Base-by-base conservation (phyloP, 306 rosid species). In the Begonia loranthoides region DNA sequence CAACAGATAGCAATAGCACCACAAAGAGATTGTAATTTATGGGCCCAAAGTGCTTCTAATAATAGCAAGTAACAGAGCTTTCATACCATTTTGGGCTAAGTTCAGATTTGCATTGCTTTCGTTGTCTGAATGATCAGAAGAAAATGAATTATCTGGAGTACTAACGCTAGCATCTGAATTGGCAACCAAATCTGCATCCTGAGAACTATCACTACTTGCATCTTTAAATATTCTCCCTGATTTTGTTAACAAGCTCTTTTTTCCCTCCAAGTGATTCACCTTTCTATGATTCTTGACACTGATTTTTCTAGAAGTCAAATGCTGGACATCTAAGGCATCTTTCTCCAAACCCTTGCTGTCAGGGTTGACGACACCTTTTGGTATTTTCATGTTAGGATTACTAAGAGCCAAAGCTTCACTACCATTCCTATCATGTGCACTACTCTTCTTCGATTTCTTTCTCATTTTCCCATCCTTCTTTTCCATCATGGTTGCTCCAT, bases 41-140 rank as follows among this genome's bases (percentile, higher is more conserved):
- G 9, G 36, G 36, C 36, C 36, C 36, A 7, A 28, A 28, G 5
- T 5, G 36, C 36, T 28, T 28, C 36, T 28, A 28, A 7, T 28
- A 8, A 8, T 7, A 28, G 36, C 9, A 28, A 28, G 36, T 28
- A 28, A 28, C 36, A 28, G 9, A 28, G 36, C 13, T 57, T 9
- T 54, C 64, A 57, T 74, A 65, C 80, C 76, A 49, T 39, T 54
- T 49, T 21, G 60, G 19, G 62, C 67, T 41, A 72, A 61, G 60
- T 52, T 59, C 65, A 54, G 53, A 66, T 64, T 80, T 59, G 80
- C 62, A 49, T 76, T 78, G 71, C 80, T 80, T 63, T 75, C 79
- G 56, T 68, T 87, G 17, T 82, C 97, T 19, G 90, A 76, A 68
- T 50, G 79, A 68, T 74, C 77, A 34, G 86, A 76, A 17, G 73